Conservation (phyloP, 768 basidiomycete genomes). For the Fomitopsis serialis region DNA sequence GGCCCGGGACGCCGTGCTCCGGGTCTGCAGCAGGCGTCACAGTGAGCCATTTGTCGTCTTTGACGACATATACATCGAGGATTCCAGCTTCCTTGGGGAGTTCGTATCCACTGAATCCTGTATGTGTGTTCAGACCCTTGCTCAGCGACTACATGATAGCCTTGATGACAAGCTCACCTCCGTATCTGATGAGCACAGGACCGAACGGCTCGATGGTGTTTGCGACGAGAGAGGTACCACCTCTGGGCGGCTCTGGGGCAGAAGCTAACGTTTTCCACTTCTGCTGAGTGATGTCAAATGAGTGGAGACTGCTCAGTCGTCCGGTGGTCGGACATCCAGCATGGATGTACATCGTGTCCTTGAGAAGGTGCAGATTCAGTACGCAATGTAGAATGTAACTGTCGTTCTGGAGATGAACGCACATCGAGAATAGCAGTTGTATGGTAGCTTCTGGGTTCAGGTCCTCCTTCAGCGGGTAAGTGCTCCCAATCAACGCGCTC, state of each 20-base stretch:
- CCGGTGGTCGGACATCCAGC: constrained; percentile 35
- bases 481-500: constrained; percentile 24
- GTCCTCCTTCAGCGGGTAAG: constrained; percentile 23
- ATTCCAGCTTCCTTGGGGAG: constrained; percentile 21
- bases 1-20: constrained; percentile 24
- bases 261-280: constrained; percentile 28
- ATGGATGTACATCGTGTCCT: constrained; percentile 33
- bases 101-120: constrained; percentile 33
- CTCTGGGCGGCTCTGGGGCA: constrained; percentile 33
- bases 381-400: no score
- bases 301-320: constrained; percentile 30
- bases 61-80: constrained; percentile 31
- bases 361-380: not conserved
- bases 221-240: constrained; percentile 35
- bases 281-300: constrained; percentile 24
- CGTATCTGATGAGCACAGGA: constrained; percentile 32
- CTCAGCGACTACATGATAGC: not conserved
- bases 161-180: constrained; percentile 17
- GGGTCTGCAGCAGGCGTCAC: constrained; percentile 22
- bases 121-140: not conserved
- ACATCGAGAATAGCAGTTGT: constrained; percentile 25
- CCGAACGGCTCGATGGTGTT: constrained; percentile 9
- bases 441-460: constrained; percentile 33
- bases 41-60: constrained; percentile 20
- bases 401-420: constrained; percentile 1